phyloP scores from a whole-genome alignment of 495 filamentous ascomycete genomes.

The Viridothelium virens region DNA sequence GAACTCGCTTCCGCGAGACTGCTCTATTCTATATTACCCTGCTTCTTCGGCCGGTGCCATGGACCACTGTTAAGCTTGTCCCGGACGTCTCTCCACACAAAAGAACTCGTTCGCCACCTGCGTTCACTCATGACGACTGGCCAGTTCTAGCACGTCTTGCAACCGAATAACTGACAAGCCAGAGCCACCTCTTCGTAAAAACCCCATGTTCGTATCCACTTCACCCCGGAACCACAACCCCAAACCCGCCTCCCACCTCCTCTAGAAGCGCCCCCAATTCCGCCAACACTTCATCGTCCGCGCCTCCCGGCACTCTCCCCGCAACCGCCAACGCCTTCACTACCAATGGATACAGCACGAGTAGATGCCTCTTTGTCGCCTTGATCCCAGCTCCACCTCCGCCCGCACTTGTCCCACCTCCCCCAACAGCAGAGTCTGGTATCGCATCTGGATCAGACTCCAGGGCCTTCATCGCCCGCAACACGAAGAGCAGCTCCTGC shows the following conservation, averaged over 20 bases:
- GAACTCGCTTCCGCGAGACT: too few relatives aligned
- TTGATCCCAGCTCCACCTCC: background rate
- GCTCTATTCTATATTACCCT: too few relatives aligned
- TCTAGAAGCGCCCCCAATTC: constrained; percentile 4
- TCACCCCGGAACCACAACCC: background rate
- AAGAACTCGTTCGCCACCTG: background rate
- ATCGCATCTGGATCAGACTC: constrained; percentile 65
- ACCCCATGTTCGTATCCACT: background rate
- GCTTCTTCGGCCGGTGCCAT: too few relatives aligned
- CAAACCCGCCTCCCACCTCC: background rate
- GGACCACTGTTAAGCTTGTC: too few relatives aligned
- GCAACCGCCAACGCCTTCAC: constrained; percentile 62
- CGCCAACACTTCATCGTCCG: background rate
- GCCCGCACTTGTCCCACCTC: constrained; percentile 43
- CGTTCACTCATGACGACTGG: background rate
- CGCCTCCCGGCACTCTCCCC: constrained; percentile 27
- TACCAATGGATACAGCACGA: constrained; percentile 74
- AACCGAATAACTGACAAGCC: background rate
- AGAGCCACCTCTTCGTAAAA: background rate
- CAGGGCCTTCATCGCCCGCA: constrained; percentile 56
- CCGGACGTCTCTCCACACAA: background rate
- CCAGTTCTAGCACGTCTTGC: background rate
- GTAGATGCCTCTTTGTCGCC: constrained; percentile 59
- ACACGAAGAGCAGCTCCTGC: constrained; percentile 64
- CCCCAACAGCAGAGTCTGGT: constrained; percentile 46